Evolutionary conservation across 306 rosid species (phyloP).

Genomic region (Vigna nakashimae): DNA sequence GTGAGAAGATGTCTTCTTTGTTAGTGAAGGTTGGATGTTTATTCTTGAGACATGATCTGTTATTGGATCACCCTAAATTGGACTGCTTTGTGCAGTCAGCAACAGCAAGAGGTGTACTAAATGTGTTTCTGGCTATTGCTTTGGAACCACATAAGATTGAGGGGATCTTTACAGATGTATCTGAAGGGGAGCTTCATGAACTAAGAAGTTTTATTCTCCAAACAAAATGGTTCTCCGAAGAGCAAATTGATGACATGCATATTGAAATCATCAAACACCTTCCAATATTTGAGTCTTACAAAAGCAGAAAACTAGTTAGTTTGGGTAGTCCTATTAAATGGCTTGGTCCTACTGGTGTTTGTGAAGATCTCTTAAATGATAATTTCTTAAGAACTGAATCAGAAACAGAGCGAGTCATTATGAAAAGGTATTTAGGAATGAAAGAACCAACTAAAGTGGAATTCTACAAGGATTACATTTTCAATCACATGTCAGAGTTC

Average conservation of each 20-base stretch:
- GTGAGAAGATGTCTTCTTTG: conserved; percentile 91
- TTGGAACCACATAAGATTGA: conserved; percentile 69
- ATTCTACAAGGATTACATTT: conserved; percentile 83
- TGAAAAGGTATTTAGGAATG: conserved; percentile 73
- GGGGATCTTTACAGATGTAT: conserved; percentile 72
- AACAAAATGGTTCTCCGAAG: conserved; percentile 93
- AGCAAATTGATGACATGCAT: conserved; percentile 66
- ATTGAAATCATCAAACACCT: conserved; percentile 73
- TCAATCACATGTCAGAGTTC: conserved; percentile 75
- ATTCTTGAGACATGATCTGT: conserved; percentile 77
- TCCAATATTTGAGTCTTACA: conserved; percentile 88
- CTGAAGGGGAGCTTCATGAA: conserved; percentile 94
- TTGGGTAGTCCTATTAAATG: conserved; percentile 83
- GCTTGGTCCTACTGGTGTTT: conserved; percentile 81
- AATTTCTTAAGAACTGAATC: conserved; percentile 84
- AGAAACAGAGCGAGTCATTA: conserved; percentile 73
- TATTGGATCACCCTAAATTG: conserved; percentile 85
- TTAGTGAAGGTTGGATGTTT: conserved; percentile 84
- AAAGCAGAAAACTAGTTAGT: conserved; percentile 78
- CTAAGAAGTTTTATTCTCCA: conserved; percentile 94
- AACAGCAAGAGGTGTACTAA: conserved; percentile 77
- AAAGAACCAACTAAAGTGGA: conserved; percentile 80
- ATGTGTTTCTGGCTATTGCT: conserved; percentile 82
- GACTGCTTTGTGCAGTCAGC: conserved; percentile 79
- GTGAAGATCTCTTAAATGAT: conserved; percentile 83